phyloP scores from a whole-genome alignment of 2,329 filamentous ascomycete species.

The Celoporthe dispersa region DNA sequence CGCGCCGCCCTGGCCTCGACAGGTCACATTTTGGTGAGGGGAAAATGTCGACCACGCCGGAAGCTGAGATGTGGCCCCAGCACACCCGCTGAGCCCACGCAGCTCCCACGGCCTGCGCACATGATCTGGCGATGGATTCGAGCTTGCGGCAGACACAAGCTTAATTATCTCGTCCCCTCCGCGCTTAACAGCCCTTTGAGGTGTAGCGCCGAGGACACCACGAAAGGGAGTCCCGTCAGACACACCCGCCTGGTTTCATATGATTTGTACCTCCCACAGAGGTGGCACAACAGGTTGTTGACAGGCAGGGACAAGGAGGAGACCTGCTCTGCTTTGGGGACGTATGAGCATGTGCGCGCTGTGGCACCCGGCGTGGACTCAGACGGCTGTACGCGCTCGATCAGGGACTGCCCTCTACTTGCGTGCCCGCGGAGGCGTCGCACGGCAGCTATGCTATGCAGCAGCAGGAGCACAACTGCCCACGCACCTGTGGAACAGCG shows the following conservation, averaged over 20 bases:
- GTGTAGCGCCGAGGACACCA: constrained; percentile 24
- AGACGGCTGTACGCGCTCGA: constrained; percentile 42
- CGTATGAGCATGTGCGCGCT: constrained; percentile 26
- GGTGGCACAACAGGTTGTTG: constrained; percentile 41
- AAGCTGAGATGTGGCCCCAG: background rate
- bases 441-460: constrained; percentile 36
- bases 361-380: constrained; percentile 35
- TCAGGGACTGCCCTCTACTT: constrained; percentile 38
- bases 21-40: constrained; percentile 19
- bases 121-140: constrained; percentile 14
- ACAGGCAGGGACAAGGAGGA: constrained; percentile 36
- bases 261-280: constrained; percentile 36
- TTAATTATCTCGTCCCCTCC: constrained; percentile 20
- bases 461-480: constrained; percentile 36
- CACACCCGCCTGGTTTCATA: constrained; percentile 38
- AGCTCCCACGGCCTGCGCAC: background rate
- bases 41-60: no score
- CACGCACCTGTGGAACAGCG: constrained; percentile 27
- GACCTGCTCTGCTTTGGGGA: constrained; percentile 1
- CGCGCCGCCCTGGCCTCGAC: constrained; percentile 24
- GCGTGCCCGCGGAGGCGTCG: constrained; percentile 38
- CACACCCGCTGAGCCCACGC: background rate
- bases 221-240: constrained; percentile 20
- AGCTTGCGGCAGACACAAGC: constrained; percentile 26
- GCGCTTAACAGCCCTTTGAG: constrained; percentile 20